A percentile compares a stretch with the other conserved stretches of the same genome.
Conservation (phyloP, 192 early-diverging fungal genomes). For the Funneliformis mosseae region DNA sequence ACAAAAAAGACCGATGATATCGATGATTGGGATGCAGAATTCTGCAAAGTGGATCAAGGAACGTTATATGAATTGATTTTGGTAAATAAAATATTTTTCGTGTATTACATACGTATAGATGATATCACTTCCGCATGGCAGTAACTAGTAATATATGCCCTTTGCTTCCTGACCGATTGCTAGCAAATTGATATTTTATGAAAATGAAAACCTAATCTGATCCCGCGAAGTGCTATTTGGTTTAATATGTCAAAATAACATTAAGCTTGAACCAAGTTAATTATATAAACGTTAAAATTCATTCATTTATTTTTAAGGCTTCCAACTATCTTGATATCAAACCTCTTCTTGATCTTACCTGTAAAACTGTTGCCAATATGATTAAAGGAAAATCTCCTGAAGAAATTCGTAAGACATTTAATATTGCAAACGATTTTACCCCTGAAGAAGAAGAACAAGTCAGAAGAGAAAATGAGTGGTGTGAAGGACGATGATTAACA, state of each 20-base stretch:
- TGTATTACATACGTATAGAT: neutral
- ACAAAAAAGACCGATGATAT: slow-evolving; percentile 70
- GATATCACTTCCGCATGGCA: too few species aligned
- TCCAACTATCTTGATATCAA: slow-evolving; percentile 96
- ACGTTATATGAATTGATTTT: slow-evolving; percentile 91
- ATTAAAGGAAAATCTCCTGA: slow-evolving; percentile 93
- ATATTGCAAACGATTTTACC: slow-evolving; percentile 95
- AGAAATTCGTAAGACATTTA: slow-evolving; percentile 94
- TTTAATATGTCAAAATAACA: too few species aligned
- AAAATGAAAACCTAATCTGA: too few species aligned
- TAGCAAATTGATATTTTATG: too few species aligned
- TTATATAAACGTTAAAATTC: too few species aligned
- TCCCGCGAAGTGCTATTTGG: too few species aligned
- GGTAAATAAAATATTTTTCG: slow-evolving; percentile 36
- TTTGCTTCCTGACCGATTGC: too few species aligned
- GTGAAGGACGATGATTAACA: slow-evolving; percentile 38
- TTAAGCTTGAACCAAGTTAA: too few species aligned
- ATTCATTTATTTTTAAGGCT: slow-evolving; percentile 41
- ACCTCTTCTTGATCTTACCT: slow-evolving; percentile 93
- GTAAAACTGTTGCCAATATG: slow-evolving; percentile 98
- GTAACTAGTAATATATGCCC: too few species aligned
- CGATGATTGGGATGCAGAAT: slow-evolving; percentile 89
- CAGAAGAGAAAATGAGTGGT: slow-evolving; percentile 79
- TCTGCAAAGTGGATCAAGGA: slow-evolving; percentile 91
- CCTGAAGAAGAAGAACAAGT: slow-evolving; percentile 96